Base-by-base conservation (phyloP, 2,329 filamentous ascomycete genomes). In the Cyphellophora europaea region DNA sequence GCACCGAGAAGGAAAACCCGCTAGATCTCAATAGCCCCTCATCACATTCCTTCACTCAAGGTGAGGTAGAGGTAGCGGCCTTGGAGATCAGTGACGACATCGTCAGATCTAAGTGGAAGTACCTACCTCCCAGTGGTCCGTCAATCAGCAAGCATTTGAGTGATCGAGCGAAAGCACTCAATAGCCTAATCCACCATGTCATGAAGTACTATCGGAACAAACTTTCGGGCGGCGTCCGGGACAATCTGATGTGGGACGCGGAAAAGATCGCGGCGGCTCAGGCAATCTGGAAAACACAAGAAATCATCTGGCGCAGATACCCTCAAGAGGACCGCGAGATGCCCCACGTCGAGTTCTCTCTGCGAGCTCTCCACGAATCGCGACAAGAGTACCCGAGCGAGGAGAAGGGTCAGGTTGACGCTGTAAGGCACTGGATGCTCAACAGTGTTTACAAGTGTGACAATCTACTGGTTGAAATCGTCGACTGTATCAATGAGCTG, bases 191-290 rank as follows among this genome's bases (percentile, higher is more conserved):
- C 35, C 63, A 67, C 2, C 77, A 91, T 47, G 62, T 96, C 10
- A 71, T 72, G 43, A 69, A 71, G 5, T 77, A 79, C 19, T 78
- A 77, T 40, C 62, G 65, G 19, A 68, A 77, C 16, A 65, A 74
- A 3, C 57, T 96, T 5, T 75, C 82, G 44, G 73, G 76, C 27
- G 63, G 63, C 15, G 79, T 79, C 2, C 77, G 78, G 47, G 96
- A 88, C 87, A 70, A 72, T 43, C 61, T 98, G 19, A 65, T 98
- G n/a, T 83, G 79, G 68, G 79, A 89, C 51, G 89, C 89, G 0
- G 91, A 98, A 57, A 94, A 88, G 58, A 72, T 96, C 62, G 77
- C 81, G 28, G 83, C 87, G 21, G 85, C 86, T 12, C 71, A 74
- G 41, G 69, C 77, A 30, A 69, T 96, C 23, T 96, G 89, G 87